Evolutionary conservation across 192 early-diverging fungal species (phyloP).

Genomic region (Bifiguratus adelaidae): DNA sequence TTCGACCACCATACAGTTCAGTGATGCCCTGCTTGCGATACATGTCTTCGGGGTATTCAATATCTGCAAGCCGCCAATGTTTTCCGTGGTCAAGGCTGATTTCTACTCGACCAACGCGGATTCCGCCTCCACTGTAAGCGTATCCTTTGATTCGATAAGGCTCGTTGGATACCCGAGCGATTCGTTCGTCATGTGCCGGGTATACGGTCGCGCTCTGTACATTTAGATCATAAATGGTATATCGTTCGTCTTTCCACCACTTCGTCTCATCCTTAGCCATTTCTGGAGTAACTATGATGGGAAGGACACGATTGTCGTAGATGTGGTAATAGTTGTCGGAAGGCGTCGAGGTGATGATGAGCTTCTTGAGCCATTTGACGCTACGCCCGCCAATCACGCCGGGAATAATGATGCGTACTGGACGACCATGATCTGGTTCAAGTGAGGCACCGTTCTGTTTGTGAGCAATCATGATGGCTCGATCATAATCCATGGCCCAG

Average conservation of each 20-base stretch:
- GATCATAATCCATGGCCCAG: conserved; percentile 50
- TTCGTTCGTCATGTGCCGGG: conserved; percentile 43
- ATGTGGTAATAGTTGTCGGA: conserved; percentile 65
- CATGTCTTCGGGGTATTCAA: conserved; percentile 28
- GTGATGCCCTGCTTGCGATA: background rate
- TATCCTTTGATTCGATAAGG: conserved; percentile 55
- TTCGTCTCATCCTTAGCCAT: conserved; percentile 29
- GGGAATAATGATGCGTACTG: conserved; percentile 78
- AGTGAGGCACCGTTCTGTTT: conserved; percentile 67
- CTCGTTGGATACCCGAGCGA: too few species aligned
- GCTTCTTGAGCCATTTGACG: conserved; percentile 71
- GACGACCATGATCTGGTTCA: conserved; percentile 78
- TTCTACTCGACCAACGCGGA: conserved; percentile 67
- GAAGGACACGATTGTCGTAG: conserved; percentile 78
- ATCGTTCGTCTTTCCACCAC: conserved; percentile 56
- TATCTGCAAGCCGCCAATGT: conserved; percentile 62
- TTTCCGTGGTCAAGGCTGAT: conserved; percentile 71
- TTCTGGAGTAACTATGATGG: conserved; percentile 47
- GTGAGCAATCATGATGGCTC: conserved; percentile 70
- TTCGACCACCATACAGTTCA: conserved; percentile 7
- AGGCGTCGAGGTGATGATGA: conserved; percentile 44
- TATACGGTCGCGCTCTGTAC: conserved; percentile 53
- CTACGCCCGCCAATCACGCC: conserved; percentile 82
- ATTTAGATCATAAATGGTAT: conserved; percentile 67
- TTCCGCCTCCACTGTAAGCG: conserved; percentile 68